Evolutionary conservation across 306 rosid species (phyloP), one percentile per base, ranked within the genome.

Genomic region (Luffa acutangula): DNA sequence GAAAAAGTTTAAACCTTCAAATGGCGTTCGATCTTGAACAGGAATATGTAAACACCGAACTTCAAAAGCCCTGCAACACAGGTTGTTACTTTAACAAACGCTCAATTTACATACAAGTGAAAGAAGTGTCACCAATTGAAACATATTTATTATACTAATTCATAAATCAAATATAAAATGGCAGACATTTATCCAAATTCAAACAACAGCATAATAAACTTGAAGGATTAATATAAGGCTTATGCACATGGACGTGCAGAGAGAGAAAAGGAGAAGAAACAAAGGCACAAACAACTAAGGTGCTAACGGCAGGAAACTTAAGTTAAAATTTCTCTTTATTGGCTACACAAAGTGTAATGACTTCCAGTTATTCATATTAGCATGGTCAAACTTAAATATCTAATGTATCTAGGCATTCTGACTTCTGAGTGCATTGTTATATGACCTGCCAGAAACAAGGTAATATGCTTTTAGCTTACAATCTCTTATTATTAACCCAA

Each of bases 1-100:
- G 33, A 12, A 85, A 73, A 79, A 42, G 82, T 81, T 75, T 58
- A 81, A 58, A 95, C 99, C 99, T 95, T 95, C 93, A 84, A 95
- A 93, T 59, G 94, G 92, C 33, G 97, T 95, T 82, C 91, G 91
- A 81, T 95, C 99, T 3, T 80, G 83, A 77, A 83, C 89, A 56
- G 99, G 99, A 80, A 95, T 87, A 79, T 95, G 96, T 87, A 95
- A 85, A 87, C 99, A 95, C 65, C 89, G 88, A 85, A 95, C 98
- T 88, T 93, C 97, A 15, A 95, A 95, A 78, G 84, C 91, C 92
- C 99, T 95, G 91, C 75, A 81, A 33, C 57, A 85, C 36, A 74
- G 53, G 64, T 82, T 79, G 79, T 11, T 62, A 36, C 57, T 17
- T 41, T 71, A 21, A 5, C 42, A 36, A 11, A 76, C 4, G 18